Conservation (phyloP, 2,329 filamentous ascomycete species). For the Colletotrichum brevisporum region DNA sequence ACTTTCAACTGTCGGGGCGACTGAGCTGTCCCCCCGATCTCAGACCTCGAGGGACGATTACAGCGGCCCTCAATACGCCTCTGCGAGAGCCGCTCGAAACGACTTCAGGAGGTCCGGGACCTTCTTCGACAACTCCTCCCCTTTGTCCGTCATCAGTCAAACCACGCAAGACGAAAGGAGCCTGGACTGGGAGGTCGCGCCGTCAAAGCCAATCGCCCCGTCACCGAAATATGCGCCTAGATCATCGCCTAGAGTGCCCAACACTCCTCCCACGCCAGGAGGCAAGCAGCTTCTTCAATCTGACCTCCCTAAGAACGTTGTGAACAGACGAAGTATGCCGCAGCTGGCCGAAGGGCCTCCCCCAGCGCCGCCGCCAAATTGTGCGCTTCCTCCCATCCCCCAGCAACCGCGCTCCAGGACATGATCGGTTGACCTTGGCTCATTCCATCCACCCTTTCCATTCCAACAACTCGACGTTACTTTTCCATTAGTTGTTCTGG, state of each 20-base stretch:
- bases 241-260: constrained; percentile 10
- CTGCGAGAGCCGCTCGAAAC: constrained; percentile 14
- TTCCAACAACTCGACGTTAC: not conserved
- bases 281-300: constrained; percentile 8
- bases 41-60: constrained; percentile 53
- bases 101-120: constrained; percentile 43
- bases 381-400: constrained; percentile 68
- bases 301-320: constrained; percentile 42
- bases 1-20: constrained; percentile 40
- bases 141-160: constrained; percentile 21
- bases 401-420: constrained; percentile 22
- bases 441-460: not conserved
- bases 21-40: constrained; percentile 44
- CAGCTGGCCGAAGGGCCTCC: constrained; percentile 66
- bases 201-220: not conserved
- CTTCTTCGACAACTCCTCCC: constrained; percentile 34
- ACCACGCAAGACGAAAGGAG: not conserved
- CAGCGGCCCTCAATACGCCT: constrained; percentile 43
- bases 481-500: no score
- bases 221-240: constrained; percentile 10
- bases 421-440: constrained; percentile 7
- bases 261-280: constrained; percentile 12
- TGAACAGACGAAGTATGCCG: constrained; percentile 64
- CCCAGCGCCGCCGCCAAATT: constrained; percentile 67
- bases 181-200: not conserved